Conservation (phyloP, 2,329 filamentous ascomycete genomes). For the Tothia fuscella region DNA sequence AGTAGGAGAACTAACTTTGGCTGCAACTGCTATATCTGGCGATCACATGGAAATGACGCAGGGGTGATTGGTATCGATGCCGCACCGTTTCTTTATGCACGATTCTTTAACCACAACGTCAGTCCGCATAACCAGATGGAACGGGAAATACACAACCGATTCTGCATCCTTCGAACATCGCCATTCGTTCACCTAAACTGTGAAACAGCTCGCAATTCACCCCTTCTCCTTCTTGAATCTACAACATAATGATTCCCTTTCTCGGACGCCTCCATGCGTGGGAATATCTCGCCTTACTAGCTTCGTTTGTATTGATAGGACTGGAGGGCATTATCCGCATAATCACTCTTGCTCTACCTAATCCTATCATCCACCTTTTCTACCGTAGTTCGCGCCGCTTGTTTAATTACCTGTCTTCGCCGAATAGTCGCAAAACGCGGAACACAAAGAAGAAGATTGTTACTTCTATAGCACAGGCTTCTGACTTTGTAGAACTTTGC, state of each 20-base stretch:
- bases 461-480: conserved; percentile 67
- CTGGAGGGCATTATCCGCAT: conserved; percentile 75
- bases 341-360: conserved; percentile 76
- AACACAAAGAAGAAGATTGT: conserved; percentile 62
- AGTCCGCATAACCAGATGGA: too few species aligned
- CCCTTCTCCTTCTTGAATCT: too few species aligned
- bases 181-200: neutral
- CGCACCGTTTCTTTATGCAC: too few species aligned
- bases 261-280: conserved; percentile 47
- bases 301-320: conserved; percentile 70
- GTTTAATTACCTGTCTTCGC: conserved; percentile 68
- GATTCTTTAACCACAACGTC: too few species aligned
- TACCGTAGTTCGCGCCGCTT: conserved; percentile 71
- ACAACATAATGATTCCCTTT: conserved; percentile 44
- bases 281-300: conserved; percentile 79
- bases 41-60: too few species aligned
- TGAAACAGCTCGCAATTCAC: neutral
- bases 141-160: too few species aligned
- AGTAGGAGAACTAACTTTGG: too few species aligned
- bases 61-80: too few species aligned
- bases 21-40: too few species aligned
- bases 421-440: conserved; percentile 55
- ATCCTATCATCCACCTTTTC: conserved; percentile 67
- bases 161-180: too few species aligned
- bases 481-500: conserved; percentile 92